Conservation (phyloP, 140 eudicot genomes). For the Anethum foeniculum region DNA sequence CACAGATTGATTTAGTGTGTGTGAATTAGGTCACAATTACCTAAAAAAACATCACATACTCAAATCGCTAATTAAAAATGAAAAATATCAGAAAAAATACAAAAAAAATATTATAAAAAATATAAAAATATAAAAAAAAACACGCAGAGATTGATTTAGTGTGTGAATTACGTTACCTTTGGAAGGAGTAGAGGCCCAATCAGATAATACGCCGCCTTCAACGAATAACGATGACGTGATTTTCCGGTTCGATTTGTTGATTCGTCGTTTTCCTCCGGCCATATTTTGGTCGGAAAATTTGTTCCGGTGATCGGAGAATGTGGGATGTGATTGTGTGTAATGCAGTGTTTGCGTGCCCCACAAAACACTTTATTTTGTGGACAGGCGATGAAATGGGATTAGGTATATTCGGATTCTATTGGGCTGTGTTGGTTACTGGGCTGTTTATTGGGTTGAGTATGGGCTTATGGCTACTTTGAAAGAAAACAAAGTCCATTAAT, state of each 20-base stretch:
- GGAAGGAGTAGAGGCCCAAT: constrained; percentile 1
- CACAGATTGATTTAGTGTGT: too few relatives aligned
- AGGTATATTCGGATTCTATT: neutral
- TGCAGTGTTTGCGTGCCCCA: neutral
- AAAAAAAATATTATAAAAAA: too few relatives aligned
- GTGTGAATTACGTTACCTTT: neutral
- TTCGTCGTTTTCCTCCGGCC: neutral
- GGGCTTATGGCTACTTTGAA: too few relatives aligned
- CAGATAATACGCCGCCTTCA: constrained; percentile 3
- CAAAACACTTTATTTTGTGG: neutral
- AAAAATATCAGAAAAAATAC: neutral
- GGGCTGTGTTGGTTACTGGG: neutral
- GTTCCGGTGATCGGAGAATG: neutral
- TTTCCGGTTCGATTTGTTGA: neutral
- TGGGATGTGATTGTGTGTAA: neutral
- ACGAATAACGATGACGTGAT: neutral
- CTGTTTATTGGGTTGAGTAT: too few relatives aligned
- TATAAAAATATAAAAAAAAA: too few relatives aligned
- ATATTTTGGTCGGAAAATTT: neutral
- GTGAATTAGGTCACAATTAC: too few relatives aligned
- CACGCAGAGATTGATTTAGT: neutral
- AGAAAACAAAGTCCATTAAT: too few relatives aligned
- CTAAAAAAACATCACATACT: too few relatives aligned
- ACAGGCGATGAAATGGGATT: constrained; percentile 1
- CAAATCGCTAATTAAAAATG: too few relatives aligned